Conservation (phyloP, 345 rosid genomes). For the Hibiscus tridactylites region DNA sequence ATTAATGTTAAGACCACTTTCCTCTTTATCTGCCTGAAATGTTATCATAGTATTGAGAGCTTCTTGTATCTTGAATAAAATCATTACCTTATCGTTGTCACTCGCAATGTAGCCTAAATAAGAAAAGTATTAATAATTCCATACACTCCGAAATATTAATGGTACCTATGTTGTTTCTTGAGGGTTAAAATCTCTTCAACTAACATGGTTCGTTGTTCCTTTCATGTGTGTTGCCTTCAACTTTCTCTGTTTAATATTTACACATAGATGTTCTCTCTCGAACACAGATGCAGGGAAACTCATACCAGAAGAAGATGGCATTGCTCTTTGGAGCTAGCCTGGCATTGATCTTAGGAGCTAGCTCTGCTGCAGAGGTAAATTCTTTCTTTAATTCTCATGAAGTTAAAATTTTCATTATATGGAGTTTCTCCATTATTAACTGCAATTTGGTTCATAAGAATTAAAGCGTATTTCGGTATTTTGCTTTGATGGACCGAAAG, state of each 20-base stretch:
- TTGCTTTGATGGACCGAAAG: too few species aligned
- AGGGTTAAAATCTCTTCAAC: not conserved
- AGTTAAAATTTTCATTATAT: not conserved
- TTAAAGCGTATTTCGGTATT: too few species aligned
- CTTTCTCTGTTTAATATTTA: not conserved
- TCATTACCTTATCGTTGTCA: too few species aligned
- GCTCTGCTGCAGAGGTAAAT: conserved; percentile 67
- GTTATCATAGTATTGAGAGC: not conserved
- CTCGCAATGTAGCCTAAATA: too few species aligned
- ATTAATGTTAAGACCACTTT: not conserved
- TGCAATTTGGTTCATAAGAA: too few species aligned
- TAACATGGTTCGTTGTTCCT: not conserved
- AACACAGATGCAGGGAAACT: conserved; percentile 80
- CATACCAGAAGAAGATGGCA: conserved; percentile 89
- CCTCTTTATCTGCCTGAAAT: not conserved
- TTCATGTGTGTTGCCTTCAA: not conserved
- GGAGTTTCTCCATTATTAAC: too few species aligned
- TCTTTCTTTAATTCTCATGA: conserved; percentile 4
- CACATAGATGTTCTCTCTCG: not conserved
- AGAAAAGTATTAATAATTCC: too few species aligned
- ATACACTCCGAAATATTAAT: not conserved
- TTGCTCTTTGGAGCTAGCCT: conserved; percentile 52
- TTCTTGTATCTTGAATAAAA: too few species aligned
- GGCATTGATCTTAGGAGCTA: not conserved
- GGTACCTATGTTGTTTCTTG: not conserved